These are phyloP conservation scores for Glycine latifolia DNA, from an alignment of 306 rosid genomes.

Conservation along the genomic window DNA sequence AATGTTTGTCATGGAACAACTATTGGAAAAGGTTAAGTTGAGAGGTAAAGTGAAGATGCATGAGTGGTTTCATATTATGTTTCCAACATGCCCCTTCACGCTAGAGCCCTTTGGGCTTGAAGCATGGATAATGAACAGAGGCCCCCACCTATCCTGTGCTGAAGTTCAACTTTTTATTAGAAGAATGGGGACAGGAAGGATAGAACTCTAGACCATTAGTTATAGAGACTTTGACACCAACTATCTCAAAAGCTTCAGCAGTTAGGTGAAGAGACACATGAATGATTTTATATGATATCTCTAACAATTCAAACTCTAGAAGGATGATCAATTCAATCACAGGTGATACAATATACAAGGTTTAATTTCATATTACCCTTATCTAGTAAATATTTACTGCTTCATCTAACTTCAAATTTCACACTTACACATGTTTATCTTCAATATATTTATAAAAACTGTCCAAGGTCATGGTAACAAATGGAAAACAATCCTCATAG, in stretches of 20 bases:
- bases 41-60: background rate
- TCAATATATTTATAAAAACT: no score
- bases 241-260: background rate
- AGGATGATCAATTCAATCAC: slow-evolving; percentile 33
- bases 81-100: background rate
- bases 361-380: slow-evolving; percentile 37
- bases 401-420: background rate
- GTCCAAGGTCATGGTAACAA: background rate
- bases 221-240: background rate
- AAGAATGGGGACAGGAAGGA: background rate
- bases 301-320: slow-evolving; percentile 19
- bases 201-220: background rate
- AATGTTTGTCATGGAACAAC: slow-evolving; percentile 26
- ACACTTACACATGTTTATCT: background rate
- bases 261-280: background rate
- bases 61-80: background rate
- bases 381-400: slow-evolving; percentile 14
- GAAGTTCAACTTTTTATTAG: background rate
- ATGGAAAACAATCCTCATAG: slow-evolving; percentile 19
- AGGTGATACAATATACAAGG: slow-evolving; percentile 9
- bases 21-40: background rate
- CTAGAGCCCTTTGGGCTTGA: background rate
- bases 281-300: background rate
- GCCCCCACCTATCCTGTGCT: background rate
- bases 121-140: background rate